These are phyloP conservation scores for Epithele typhae DNA, from an alignment of 768 basidiomycete species.

Conservation along the genomic window DNA sequence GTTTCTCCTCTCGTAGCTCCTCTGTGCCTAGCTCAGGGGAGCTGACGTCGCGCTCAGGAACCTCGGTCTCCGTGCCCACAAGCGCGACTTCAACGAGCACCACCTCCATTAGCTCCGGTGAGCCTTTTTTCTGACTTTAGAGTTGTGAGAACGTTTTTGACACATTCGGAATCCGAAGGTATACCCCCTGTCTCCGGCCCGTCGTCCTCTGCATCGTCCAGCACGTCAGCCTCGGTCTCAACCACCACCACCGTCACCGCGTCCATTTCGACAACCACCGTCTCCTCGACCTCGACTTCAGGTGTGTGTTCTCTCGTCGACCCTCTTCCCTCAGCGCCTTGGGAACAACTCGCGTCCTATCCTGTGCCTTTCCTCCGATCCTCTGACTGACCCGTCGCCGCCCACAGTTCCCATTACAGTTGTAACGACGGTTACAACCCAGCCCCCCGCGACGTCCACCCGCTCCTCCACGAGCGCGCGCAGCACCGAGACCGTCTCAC, in stretches of 20 bases:
- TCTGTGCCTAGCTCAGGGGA: neutral
- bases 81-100: neutral
- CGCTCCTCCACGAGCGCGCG: no score
- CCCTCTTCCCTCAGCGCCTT: neutral
- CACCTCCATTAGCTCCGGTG: slow-evolving; percentile 11
- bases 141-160: no score
- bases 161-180: neutral
- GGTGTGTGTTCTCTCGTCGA: neutral
- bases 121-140: neutral
- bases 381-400: no score
- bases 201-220: neutral
- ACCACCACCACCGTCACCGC: slow-evolving; percentile 9
- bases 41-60: neutral
- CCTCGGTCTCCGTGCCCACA: neutral
- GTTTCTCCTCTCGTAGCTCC: neutral
- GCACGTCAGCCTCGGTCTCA: slow-evolving; percentile 1
- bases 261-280: neutral
- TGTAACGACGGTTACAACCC: neutral
- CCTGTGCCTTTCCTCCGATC: neutral
- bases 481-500: no score
- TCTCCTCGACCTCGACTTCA: neutral
- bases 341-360: no score
- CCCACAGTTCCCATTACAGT: neutral
- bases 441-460: no score
- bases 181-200: slow-evolving; percentile 1